A percentile compares a stretch with the other conserved stretches of the same genome.
Conservation (phyloP, 495 filamentous ascomycete genomes). For the Tuber umbilicatum region DNA sequence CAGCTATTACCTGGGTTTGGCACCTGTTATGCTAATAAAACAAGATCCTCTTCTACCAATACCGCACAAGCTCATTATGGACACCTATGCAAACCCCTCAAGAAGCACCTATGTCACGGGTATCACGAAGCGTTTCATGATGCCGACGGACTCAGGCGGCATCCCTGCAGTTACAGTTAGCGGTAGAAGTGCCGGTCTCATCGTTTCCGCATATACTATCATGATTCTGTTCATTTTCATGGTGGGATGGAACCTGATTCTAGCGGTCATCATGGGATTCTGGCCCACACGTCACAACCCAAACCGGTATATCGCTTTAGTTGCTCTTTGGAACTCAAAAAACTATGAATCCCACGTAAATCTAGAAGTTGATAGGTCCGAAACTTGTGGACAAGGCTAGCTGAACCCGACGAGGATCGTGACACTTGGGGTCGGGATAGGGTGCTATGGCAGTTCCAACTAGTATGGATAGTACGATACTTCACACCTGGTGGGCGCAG, state of each 20-base stretch:
- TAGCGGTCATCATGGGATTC: neutral
- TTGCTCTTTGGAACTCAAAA: neutral
- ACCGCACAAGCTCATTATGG: neutral
- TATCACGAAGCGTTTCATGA: neutral
- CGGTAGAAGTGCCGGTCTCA: neutral
- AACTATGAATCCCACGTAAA: too few species aligned
- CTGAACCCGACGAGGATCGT: too few species aligned
- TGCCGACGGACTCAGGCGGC: neutral
- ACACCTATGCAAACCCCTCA: neutral
- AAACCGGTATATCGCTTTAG: neutral
- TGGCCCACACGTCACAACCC: neutral
- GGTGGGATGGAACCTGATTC: neutral
- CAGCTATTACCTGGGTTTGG: neutral
- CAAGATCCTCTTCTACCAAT: neutral
- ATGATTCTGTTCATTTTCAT: neutral
- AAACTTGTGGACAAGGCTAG: too few species aligned
- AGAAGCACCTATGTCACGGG: neutral
- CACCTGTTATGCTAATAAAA: neutral
- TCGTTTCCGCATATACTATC: neutral
- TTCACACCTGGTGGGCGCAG: too few species aligned
- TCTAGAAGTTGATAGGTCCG: too few species aligned
- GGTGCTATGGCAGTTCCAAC: too few species aligned
- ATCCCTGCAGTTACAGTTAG: neutral
- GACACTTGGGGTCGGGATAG: too few species aligned
- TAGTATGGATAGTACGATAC: too few species aligned